Evolutionary conservation across 2,329 filamentous ascomycete genomes (phyloP), one percentile per base, ranked within the genome.

Genomic region (Teratosphaeria zuluensis): DNA sequence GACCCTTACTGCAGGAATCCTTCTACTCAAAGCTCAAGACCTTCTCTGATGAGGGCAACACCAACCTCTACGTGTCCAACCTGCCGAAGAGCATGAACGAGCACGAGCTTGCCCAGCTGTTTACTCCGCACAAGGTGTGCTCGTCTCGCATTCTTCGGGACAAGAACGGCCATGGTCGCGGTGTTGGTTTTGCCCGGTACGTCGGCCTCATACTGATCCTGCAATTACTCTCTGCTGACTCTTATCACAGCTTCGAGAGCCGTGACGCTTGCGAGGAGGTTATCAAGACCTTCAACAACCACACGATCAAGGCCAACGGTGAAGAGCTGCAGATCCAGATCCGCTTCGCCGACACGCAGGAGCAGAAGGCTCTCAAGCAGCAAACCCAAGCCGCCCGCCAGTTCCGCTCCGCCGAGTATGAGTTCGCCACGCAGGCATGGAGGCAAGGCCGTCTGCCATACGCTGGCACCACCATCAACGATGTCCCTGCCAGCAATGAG

Each of bases 51-150:
- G 89, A 88, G 56, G 70, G 76, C 51, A 97, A 95, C 53, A 97
- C 94, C 64, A 99, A 99, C 72, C 83, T 99, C 63, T 99, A 99
- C 75, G 92, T 97, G 63, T 99, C 95, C 31, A 99, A 97, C 75
- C 83, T 99, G 52, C 94, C 94, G 38, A 92, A 92, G 75, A 84
- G 86, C 63, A 85, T 95, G 81, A 95, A 89, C 56, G 95, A 99
- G 78, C 86, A 90, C 67, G 88, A 90, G 74, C 82, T 90, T 66
- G 87, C 85, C 69, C 85, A 83, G 63, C 91, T 90, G 72, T 96
- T 89, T 77, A 80, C 82, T 59, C 87, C 87, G 58, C 90, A 87
- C 75, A 86, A 86, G 68, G 92, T 96, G 63, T 83, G 94, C 71
- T 97, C 92, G 1, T 92, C 90, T 80, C 92, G 95, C 77, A 96